phyloP scores from a whole-genome alignment of 2,329 filamentous ascomycete species.

The Plectosphaerella cucumerina region DNA sequence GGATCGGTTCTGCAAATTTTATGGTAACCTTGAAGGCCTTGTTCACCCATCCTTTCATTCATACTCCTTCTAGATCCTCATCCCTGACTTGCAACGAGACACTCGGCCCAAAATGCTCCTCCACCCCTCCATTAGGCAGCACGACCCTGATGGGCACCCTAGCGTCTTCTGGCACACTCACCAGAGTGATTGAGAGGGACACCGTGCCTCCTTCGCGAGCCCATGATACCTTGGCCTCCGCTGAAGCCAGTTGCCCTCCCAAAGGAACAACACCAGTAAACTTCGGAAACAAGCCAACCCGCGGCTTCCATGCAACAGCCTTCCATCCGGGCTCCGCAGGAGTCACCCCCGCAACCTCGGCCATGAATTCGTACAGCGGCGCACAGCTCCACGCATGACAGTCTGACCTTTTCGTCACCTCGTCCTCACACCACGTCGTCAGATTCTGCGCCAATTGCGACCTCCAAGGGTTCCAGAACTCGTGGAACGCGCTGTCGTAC shows the following conservation, averaged over 20 bases:
- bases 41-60: too few species aligned
- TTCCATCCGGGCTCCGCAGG: slow-evolving; percentile 9
- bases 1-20: too few species aligned
- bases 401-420: slow-evolving; percentile 13
- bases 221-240: not conserved
- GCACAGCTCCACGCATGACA: slow-evolving; percentile 17
- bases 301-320: slow-evolving; percentile 10
- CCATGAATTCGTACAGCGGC: slow-evolving; percentile 15
- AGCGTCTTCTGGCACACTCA: not conserved
- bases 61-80: too few species aligned
- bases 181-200: not conserved
- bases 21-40: too few species aligned
- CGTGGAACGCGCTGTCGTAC: slow-evolving; percentile 12
- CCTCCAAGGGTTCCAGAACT: slow-evolving; percentile 14
- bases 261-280: slow-evolving; percentile 1
- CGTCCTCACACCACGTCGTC: slow-evolving; percentile 16
- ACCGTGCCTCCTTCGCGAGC: not conserved
- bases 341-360: slow-evolving; percentile 12
- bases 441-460: slow-evolving; percentile 9
- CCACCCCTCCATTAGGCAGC: not conserved
- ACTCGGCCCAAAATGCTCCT: not conserved
- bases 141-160: not conserved
- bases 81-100: not conserved
- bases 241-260: not conserved
- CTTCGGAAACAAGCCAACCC: not conserved